These are phyloP conservation scores for Apophysomyces trapeziformis DNA, from an alignment of 371 early-diverging fungal genomes.

Conservation along the genomic window DNA sequence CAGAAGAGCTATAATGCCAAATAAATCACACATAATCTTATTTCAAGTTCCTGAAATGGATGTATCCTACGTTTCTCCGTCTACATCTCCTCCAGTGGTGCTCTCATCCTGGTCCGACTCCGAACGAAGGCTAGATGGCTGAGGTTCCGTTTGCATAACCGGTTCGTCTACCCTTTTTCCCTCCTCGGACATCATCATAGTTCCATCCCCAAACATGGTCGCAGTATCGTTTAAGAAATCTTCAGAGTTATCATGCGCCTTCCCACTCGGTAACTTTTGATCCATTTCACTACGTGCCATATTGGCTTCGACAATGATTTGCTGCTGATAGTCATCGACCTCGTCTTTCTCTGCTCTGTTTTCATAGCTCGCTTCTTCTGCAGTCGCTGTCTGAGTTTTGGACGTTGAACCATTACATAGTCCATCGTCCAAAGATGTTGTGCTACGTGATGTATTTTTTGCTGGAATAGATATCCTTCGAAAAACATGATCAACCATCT, in stretches of 20 bases:
- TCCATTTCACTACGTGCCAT: conserved; percentile 55
- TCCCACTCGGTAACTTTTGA: conserved; percentile 39
- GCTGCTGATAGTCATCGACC: conserved; percentile 37
- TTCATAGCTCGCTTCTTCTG: neutral
- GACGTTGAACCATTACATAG: conserved; percentile 9
- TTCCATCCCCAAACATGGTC: conserved; percentile 47
- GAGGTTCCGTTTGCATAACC: neutral
- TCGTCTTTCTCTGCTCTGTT: conserved; percentile 13
- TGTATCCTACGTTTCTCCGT: neutral
- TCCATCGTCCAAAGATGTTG: conserved; percentile 17
- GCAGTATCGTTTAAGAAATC: conserved; percentile 54
- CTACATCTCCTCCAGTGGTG: neutral
- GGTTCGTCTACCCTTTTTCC: neutral
- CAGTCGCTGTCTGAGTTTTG: conserved; percentile 10
- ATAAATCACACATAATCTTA: conserved; percentile 7
- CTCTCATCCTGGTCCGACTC: neutral
- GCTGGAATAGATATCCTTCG: conserved; percentile 54
- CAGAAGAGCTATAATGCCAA: conserved; percentile 9
- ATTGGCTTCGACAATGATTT: conserved; percentile 55
- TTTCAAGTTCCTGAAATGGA: neutral
- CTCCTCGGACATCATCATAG: conserved; percentile 10
- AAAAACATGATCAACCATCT: conserved; percentile 91
- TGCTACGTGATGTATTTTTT: conserved; percentile 6
- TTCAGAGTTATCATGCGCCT: conserved; percentile 44
- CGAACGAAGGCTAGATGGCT: neutral